A percentile compares a stretch with the other conserved stretches of the same genome.
Conservation (phyloP, 176 grass and related monocot genomes). For the Oryza longistaminata region DNA sequence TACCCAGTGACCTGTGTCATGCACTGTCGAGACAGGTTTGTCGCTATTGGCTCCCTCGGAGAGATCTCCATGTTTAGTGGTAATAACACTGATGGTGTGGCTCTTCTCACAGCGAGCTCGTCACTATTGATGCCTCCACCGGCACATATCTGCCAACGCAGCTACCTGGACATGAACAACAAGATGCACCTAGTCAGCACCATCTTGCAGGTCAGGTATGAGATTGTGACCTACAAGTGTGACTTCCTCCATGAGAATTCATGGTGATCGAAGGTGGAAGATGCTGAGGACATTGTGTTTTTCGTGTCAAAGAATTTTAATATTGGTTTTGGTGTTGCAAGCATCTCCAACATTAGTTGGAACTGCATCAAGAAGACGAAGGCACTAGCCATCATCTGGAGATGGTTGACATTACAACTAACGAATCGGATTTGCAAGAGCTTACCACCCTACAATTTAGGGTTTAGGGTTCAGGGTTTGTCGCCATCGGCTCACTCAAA, state of each 20-base stretch:
- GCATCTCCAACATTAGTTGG: background rate
- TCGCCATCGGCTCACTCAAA: too few species aligned
- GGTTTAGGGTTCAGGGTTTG: background rate
- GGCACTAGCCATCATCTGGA: background rate
- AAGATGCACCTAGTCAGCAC: conserved; percentile 1
- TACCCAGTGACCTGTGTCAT: too few species aligned
- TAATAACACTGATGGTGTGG: too few species aligned
- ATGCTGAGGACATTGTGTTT: background rate
- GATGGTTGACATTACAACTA: background rate
- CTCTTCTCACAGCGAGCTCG: too few species aligned
- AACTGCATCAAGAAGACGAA: background rate
- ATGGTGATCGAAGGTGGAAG: background rate
- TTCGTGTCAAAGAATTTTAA: conserved; percentile 8
- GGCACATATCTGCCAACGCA: too few species aligned
- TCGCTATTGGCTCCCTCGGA: too few species aligned
- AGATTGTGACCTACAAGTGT: background rate
- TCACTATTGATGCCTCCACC: too few species aligned
- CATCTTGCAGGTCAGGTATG: background rate
- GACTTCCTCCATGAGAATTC: background rate
- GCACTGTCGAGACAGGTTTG: too few species aligned
- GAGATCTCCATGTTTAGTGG: too few species aligned
- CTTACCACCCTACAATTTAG: background rate
- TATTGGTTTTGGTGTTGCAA: background rate
- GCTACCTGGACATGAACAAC: conserved; percentile 4
- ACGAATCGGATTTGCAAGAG: background rate